These are phyloP conservation scores for Colletotrichum noveboracense DNA, from an alignment of 2,329 filamentous ascomycete genomes.

Conservation along the genomic window DNA sequence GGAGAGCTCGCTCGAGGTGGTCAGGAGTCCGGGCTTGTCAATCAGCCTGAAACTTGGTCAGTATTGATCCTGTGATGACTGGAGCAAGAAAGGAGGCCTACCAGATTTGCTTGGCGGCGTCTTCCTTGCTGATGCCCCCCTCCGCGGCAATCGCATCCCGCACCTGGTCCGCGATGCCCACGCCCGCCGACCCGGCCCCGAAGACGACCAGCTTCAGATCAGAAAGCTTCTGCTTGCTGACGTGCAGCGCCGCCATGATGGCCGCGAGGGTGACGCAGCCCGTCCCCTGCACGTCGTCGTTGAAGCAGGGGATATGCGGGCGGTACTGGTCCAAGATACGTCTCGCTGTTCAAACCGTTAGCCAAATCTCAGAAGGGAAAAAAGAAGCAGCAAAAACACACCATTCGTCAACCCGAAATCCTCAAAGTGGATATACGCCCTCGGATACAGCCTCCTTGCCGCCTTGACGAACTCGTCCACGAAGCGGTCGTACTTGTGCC, in stretches of 20 bases:
- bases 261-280: conserved; percentile 87
- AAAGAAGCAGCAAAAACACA: conserved; percentile 21
- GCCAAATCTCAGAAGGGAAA: background rate
- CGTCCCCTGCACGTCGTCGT: conserved; percentile 90
- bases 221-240: conserved; percentile 67
- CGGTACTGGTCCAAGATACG: conserved; percentile 79
- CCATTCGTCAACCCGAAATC: conserved; percentile 80
- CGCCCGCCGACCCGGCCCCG: conserved; percentile 81
- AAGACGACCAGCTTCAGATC: conserved; percentile 79
- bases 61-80: accelerated
- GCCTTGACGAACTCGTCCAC: conserved; percentile 76
- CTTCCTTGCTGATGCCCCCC: conserved; percentile 68
- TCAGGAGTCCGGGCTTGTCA: conserved; percentile 80
- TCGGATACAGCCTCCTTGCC: conserved; percentile 73
- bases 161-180: conserved; percentile 86
- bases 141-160: conserved; percentile 78
- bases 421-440: conserved; percentile 87
- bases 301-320: conserved; percentile 80
- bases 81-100: conserved; percentile 34
- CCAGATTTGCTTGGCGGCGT: conserved; percentile 83
- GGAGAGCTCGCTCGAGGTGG: conserved; percentile 67
- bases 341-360: conserved; percentile 53
- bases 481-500: conserved; percentile 77
- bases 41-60: conserved; percentile 63
- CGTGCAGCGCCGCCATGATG: conserved; percentile 76